A percentile compares a stretch with the other conserved stretches of the same genome.
phyloP scores from a whole-genome alignment of 2,329 filamentous ascomycete genomes.

The Capronia coronata region DNA sequence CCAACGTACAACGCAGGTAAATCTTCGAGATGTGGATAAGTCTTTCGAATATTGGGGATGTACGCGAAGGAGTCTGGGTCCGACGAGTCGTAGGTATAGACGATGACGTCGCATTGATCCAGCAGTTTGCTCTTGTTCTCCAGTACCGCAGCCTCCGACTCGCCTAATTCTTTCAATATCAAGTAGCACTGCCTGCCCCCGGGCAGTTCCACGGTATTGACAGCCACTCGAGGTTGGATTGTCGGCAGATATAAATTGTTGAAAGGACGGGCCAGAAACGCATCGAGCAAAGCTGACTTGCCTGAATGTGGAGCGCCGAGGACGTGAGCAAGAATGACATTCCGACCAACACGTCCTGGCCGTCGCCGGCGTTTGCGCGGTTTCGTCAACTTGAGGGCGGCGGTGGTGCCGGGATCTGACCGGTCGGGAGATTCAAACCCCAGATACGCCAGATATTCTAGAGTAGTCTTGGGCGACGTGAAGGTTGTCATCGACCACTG shows the following conservation, averaged over 20 bases:
- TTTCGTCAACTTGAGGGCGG: slow-evolving; percentile 87
- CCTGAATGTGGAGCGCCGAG: slow-evolving; percentile 78
- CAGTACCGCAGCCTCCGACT: slow-evolving; percentile 78
- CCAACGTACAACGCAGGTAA: slow-evolving; percentile 87
- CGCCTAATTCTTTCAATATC: slow-evolving; percentile 89
- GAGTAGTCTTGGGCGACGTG: slow-evolving; percentile 84
- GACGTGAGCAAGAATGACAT: slow-evolving; percentile 90
- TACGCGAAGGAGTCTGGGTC: slow-evolving; percentile 94
- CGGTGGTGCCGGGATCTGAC: slow-evolving; percentile 67
- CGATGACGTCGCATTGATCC: slow-evolving; percentile 86
- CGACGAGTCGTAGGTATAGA: slow-evolving; percentile 93
- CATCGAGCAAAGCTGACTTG: slow-evolving; percentile 84
- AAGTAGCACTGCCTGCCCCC: slow-evolving; percentile 96
- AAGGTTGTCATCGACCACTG: slow-evolving; percentile 99
- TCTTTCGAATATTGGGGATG: slow-evolving; percentile 71
- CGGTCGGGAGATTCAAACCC: slow-evolving; percentile 77
- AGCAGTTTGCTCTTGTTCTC: slow-evolving; percentile 80
- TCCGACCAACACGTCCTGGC: slow-evolving; percentile 81
- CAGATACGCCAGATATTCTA: slow-evolving; percentile 92
- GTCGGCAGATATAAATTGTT: slow-evolving; percentile 80
- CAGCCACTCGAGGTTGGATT: slow-evolving; percentile 86
- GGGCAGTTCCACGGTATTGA: slow-evolving; percentile 92
- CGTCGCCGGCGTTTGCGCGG: slow-evolving; percentile 75
- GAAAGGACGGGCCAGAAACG: slow-evolving; percentile 85
- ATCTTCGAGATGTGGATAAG: slow-evolving; percentile 77